Base-by-base conservation (phyloP, 306 rosid genomes). In the Glycine tomentella region DNA sequence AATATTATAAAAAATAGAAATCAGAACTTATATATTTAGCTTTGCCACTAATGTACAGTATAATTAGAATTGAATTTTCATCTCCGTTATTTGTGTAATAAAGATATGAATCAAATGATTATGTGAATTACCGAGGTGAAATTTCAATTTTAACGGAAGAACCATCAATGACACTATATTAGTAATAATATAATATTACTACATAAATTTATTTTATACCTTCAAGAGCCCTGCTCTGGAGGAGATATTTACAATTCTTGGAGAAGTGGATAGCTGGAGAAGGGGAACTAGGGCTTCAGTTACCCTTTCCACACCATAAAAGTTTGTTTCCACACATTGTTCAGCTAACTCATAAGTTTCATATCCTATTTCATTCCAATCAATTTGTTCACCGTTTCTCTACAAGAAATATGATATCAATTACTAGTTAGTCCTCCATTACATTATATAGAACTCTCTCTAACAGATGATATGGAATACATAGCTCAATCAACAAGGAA, bases 201-300 rank as follows among this genome's bases (percentile, higher is more conserved):
- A 38, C 3, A 14, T 16, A 68, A 68, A 69, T 17, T 48, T 17
- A 10, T 69, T 69, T 69, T 69, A 3, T 72, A 85, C 88, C 83
- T 81, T 68, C 25, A 85, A 68, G 42, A 73, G 51, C 70, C 88
- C 88, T 42, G 25, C 74, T 51, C 48, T 65, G 14, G 88, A 77
- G 14, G 88, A 81, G 73, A 85, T 72, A 70, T 81, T 85, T 59
- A 85, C 72, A 81, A 85, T 82, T 76, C 78, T 85, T 49, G 88
- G 86, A 11, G 78, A 73, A 74, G 44, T 74, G 44, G 88, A 85
- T n/a, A 81, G 66, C 11, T 66, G 64, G 55, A 85, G 88, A 50
- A 85, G 83, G 10, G 86, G 88, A 67, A 82, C n/a, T 73, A 85
- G 76, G 31, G 86, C 88, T 71, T 77, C 81, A 34, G 81, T 55